Evolutionary conservation across 1,139 yeast species (phyloP), one percentile per base, ranked within the genome.

Genomic region (Sugiyamaella grinbergsii): DNA sequence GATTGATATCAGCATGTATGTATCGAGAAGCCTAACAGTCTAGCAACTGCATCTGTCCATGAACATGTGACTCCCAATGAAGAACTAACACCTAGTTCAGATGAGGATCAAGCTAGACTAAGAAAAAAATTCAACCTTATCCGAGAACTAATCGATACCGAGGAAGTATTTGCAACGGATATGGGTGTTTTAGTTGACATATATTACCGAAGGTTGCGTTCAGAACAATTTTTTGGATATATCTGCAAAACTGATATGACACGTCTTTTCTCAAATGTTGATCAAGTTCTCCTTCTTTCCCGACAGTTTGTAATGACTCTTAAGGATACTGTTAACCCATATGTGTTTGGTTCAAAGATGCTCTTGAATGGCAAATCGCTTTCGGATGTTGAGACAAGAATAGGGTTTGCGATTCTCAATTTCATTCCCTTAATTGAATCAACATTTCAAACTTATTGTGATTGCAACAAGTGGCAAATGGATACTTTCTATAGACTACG

Each of bases 131-230:
- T 55, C 58, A 65, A 67, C 28, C 57, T 67, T n/a, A 62, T 70
- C 39, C 62, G 70, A 8, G 75, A 71, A 54, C 58, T 71, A 3
- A 63, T 68, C 46, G 58, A 58, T 10, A 68, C 74, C 3, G 75
- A 71, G 48, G 57, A 62, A 32, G 59, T 61, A 10, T 71, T 69
- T 54, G 63, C 69, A 7, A 60, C 61, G 8, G 75, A 71, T 49
- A 57, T 71, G 62, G 63, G 60, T 1, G 69, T 70, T 0, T 59
- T 67, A 6, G 60, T 63, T 6, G 62, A 68, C 33, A 58, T 70
- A 4, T 69, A 66, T 51, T 47, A 58, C 45, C 52, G 57, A 40
- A 51, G 57, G 23, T 58, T 67, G 31, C 51, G 61, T 15, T 46
- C 51, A 7, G 59, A 63, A 20, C 64, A 66, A 26, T 60, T 55